A percentile compares a stretch with the other conserved stretches of the same genome.
phyloP scores from a whole-genome alignment of 2,329 filamentous ascomycete genomes.

The Penicillium sp. region DNA sequence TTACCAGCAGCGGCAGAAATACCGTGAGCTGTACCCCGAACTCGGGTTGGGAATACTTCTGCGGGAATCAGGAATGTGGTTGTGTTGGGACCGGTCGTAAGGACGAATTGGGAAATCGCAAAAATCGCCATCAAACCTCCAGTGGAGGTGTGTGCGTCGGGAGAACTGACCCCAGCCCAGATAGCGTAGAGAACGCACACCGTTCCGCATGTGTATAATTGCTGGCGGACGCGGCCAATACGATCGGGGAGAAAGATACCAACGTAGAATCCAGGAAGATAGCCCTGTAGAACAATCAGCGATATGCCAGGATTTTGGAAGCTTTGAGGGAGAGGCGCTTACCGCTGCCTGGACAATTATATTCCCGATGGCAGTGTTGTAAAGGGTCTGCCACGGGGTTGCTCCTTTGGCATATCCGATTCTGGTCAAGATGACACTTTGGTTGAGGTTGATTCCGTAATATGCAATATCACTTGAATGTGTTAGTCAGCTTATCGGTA shows the following conservation, averaged over 20 bases:
- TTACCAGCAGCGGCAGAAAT: slow-evolving; percentile 63
- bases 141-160: slow-evolving; percentile 21
- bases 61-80: slow-evolving; percentile 63
- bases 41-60: slow-evolving; percentile 63
- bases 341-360: slow-evolving; percentile 29
- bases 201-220: slow-evolving; percentile 19
- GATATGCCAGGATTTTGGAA: background rate
- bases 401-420: slow-evolving; percentile 34
- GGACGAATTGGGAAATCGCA: slow-evolving; percentile 30
- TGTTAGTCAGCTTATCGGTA: background rate
- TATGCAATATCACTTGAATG: slow-evolving; percentile 28
- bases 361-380: slow-evolving; percentile 37
- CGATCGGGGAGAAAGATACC: slow-evolving; percentile 26
- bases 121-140: slow-evolving; percentile 29
- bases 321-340: background rate
- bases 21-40: slow-evolving; percentile 61
- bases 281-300: slow-evolving; percentile 10
- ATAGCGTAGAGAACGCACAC: slow-evolving; percentile 30
- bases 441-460: slow-evolving; percentile 38
- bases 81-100: slow-evolving; percentile 52
- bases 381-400: slow-evolving; percentile 33
- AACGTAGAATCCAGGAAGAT: slow-evolving; percentile 24
- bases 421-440: slow-evolving; percentile 31
- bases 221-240: slow-evolving; percentile 22
- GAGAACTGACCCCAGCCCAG: slow-evolving; percentile 26